phyloP scores from a whole-genome alignment of 2,329 filamentous ascomycete genomes.

The Stagonosporopsis cucurbitacearum region DNA sequence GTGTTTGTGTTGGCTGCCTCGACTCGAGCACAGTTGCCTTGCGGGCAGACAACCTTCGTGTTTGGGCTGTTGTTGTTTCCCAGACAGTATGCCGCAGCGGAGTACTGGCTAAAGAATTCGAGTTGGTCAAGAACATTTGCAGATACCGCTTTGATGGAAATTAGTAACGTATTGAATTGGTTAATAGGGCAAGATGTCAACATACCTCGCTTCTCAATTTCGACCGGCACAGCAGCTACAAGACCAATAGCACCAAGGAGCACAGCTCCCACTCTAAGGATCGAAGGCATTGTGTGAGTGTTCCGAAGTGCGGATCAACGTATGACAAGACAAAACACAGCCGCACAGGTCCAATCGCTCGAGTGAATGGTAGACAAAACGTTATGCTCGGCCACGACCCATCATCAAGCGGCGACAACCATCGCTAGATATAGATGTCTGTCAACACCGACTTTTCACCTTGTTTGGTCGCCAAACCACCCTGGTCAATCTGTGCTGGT shows the following conservation, averaged over 20 bases:
- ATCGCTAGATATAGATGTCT: slow-evolving; percentile 10
- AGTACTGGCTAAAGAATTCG: slow-evolving; percentile 58
- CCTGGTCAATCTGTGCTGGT: slow-evolving; percentile 7
- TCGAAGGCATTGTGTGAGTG: slow-evolving; percentile 22
- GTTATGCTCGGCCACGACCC: slow-evolving; percentile 1
- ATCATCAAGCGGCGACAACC: slow-evolving; percentile 3
- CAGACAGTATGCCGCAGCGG: slow-evolving; percentile 61
- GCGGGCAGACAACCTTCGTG: slow-evolving; percentile 53
- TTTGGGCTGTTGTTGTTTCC: slow-evolving; percentile 55
- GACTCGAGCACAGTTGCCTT: slow-evolving; percentile 57
- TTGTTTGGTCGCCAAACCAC: slow-evolving; percentile 2
- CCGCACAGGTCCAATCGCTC: not conserved
- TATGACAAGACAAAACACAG: slow-evolving; percentile 2
- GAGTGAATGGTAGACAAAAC: slow-evolving; percentile 1
- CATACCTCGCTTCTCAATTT: slow-evolving; percentile 39
- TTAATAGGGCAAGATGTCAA: not conserved
- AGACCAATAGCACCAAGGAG: slow-evolving; percentile 30
- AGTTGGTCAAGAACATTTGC: slow-evolving; percentile 51
- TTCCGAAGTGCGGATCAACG: not conserved
- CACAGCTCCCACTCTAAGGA: slow-evolving; percentile 26
- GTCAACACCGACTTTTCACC: slow-evolving; percentile 2
- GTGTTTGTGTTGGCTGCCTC: slow-evolving; percentile 55
- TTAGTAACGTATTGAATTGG: not conserved
- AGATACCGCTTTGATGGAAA: slow-evolving; percentile 45
- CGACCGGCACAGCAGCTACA: slow-evolving; percentile 36